Base-by-base conservation (phyloP, 176 grass and related monocot genomes). In the Triticum monococcum region DNA sequence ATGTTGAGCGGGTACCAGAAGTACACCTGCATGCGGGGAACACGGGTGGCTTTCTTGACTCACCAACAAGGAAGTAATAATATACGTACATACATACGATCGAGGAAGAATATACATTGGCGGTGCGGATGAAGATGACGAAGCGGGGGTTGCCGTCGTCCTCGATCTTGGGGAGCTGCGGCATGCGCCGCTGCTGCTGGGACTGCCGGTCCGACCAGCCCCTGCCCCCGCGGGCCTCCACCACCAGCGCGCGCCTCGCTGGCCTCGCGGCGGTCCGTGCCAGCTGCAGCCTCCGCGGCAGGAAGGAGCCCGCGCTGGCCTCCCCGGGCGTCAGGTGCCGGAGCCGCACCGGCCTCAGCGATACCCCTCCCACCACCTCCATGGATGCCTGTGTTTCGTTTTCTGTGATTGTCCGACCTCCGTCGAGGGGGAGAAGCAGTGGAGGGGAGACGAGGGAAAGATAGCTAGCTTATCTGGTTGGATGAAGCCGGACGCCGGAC, bases 1-100 rank as follows among this genome's bases (percentile, higher is more conserved):
- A 99, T 25, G 84, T 92, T 94, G 75, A 99, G 88, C n/a, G 97
- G 97, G 68, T 96, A 99, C 97, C 97, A 99, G 36, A 96, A 91
- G 87, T 94, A 96, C 63, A 99, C 90, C 97, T 99, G 84, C 82
- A 43, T 43, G 0, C 0, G 81, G 43, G 22, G 74, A 32, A 32
- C 14, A 32, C 26, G 33, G 8, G 20, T 9, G 8, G 13, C 8
- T 28, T 56, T 56, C 26, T 32, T 57, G 52, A 60, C 33, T 8
- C 1, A 56, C 12, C 8, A 12, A 56, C 16, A 52, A 52, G 9
- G 48, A 23, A 79, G 40, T 33, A 33, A 36, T 37, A 36, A 48
- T 3, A 14, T 14, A 50, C 12, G 3, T 46, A 46, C 43, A 1
- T 46, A 46, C 12, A 48, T 54, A 22, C 17, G 18, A 57, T 48